phyloP scores from a whole-genome alignment of 2,329 filamentous ascomycete genomes.

The Fusarium metavorans region DNA sequence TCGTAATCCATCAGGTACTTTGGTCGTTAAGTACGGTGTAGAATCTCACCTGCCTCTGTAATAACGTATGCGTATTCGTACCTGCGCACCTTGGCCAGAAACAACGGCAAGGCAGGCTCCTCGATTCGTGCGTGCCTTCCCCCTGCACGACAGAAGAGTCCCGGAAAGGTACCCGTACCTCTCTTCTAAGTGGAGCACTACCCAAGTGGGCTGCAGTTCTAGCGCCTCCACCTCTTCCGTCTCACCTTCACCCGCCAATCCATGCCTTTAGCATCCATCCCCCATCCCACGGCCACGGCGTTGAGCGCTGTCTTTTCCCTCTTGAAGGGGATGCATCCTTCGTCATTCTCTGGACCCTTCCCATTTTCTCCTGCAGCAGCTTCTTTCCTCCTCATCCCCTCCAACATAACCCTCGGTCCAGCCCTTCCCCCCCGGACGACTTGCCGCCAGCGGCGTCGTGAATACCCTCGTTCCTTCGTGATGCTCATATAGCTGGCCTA shows the following conservation, averaged over 20 bases:
- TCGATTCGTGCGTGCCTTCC: neutral
- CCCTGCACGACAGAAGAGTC: neutral
- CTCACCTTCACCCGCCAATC: neutral
- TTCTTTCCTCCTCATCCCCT: conserved; percentile 22
- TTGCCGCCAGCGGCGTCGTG: conserved; percentile 45
- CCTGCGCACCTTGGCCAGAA: neutral
- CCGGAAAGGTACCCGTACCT: neutral
- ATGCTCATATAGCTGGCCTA: conserved; percentile 49
- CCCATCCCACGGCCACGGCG: neutral
- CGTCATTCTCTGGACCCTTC: conserved; percentile 7
- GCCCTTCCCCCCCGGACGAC: conserved; percentile 16
- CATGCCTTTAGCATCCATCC: neutral
- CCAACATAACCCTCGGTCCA: conserved; percentile 11
- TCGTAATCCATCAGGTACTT: neutral
- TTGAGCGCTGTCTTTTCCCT: conserved; percentile 2
- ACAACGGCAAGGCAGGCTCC: neutral
- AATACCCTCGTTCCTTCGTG: conserved; percentile 38
- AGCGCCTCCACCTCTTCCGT: conserved; percentile 1
- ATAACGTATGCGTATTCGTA: conserved; percentile 30
- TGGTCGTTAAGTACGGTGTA: neutral
- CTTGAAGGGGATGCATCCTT: conserved; percentile 18
- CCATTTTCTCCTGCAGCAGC: neutral
- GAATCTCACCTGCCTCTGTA: neutral
- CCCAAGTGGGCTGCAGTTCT: neutral
- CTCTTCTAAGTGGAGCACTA: neutral